phyloP scores from a whole-genome alignment of 306 rosid species.

The Prunus armeniaca region DNA sequence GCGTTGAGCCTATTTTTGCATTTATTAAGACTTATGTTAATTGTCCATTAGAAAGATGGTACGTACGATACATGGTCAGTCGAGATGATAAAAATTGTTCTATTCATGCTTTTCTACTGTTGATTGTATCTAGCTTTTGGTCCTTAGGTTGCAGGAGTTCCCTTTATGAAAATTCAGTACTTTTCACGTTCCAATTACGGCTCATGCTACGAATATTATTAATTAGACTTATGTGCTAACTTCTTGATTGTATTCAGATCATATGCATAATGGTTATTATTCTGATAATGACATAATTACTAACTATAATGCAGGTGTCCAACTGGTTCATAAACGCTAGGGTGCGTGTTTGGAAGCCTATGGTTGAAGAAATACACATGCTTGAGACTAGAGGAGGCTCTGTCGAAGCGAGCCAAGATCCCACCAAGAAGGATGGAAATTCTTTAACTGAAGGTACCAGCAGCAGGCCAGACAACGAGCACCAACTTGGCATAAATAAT shows the following conservation, averaged over 20 bases:
- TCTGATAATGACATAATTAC: background rate
- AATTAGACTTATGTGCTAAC: background rate
- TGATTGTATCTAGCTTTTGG: no score
- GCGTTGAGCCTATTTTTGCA: background rate
- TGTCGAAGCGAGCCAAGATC: conserved; percentile 25
- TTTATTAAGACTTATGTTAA: no score
- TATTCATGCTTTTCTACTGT: no score
- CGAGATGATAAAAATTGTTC: no score
- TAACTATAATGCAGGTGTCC: conserved; percentile 56
- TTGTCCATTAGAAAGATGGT: no score
- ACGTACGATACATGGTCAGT: no score
- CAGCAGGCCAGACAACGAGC: conserved; percentile 24
- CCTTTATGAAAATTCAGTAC: no score
- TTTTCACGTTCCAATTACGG: no score
- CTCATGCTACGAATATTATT: no score
- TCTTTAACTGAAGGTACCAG: conserved; percentile 25
- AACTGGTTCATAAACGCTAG: conserved; percentile 94
- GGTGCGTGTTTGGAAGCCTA: conserved; percentile 95
- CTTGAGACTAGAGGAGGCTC: conserved; percentile 75
- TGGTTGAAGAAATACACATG: conserved; percentile 96
- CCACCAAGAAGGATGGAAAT: conserved; percentile 28
- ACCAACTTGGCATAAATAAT: conserved; percentile 23
- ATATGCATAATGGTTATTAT: background rate
- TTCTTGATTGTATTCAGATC: background rate
- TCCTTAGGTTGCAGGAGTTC: no score